Evolutionary conservation across 2,329 filamentous ascomycete species (phyloP).

Genomic region (Mycosphaerella sp.): DNA sequence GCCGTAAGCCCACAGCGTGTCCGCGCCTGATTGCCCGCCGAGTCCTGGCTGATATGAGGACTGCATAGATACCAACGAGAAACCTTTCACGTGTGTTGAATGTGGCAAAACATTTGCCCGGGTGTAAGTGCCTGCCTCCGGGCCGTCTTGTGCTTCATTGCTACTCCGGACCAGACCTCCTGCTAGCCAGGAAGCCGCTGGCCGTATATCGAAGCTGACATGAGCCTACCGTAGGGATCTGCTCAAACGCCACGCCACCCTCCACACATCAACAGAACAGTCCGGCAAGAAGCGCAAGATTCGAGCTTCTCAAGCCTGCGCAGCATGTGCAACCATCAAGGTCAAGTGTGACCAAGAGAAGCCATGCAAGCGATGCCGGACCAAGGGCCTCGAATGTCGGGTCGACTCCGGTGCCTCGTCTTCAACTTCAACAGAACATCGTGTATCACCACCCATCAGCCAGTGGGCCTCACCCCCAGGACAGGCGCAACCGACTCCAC

Average conservation of each 20-base stretch:
- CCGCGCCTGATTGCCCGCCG: neutral
- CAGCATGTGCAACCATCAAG: slow-evolving; percentile 21
- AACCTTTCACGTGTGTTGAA: slow-evolving; percentile 19
- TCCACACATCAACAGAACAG: slow-evolving; percentile 18
- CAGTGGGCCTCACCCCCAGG: slow-evolving; percentile 10
- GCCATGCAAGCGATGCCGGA: slow-evolving; percentile 21
- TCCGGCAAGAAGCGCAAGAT: slow-evolving; percentile 23
- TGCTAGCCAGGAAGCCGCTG: neutral
- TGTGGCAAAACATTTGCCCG: slow-evolving; percentile 22
- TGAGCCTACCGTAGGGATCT: slow-evolving; percentile 15
- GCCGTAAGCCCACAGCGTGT: slow-evolving; percentile 11
- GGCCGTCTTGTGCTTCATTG: neutral
- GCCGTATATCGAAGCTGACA: neutral
- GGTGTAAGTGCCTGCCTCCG: slow-evolving; percentile 15
- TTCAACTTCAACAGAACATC: neutral
- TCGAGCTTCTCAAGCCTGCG: slow-evolving; percentile 20
- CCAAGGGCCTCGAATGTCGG: slow-evolving; percentile 20
- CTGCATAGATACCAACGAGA: slow-evolving; percentile 21
- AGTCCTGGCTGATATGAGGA: slow-evolving; percentile 6
- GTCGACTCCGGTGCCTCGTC: slow-evolving; percentile 11
- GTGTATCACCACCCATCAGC: slow-evolving; percentile 4
- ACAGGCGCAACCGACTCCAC: neutral
- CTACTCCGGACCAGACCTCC: neutral
- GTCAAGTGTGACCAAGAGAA: slow-evolving; percentile 24
- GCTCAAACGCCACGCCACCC: slow-evolving; percentile 20